phyloP scores from a whole-genome alignment of 164 flowering plant species.

The Brasenia schreberi region DNA sequence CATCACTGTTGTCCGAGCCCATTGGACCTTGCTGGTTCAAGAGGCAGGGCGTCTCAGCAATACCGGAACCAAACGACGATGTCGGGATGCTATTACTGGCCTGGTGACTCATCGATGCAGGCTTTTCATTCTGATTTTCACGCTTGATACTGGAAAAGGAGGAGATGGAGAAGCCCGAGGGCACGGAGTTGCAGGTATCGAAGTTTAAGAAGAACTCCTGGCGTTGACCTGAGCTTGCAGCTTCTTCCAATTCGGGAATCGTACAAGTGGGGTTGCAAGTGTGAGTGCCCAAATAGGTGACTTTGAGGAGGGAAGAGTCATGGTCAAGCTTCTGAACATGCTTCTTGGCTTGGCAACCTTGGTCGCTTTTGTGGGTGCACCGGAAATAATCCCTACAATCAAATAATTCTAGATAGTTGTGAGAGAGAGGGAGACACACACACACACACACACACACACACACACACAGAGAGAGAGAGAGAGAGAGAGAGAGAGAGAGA shows the following conservation, averaged over 20 bases:
- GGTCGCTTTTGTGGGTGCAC: constrained; percentile 37
- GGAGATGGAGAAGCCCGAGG: constrained; percentile 1
- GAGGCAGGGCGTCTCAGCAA: neutral
- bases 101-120: neutral
- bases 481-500: no score
- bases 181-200: constrained; percentile 3
- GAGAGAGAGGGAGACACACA: no score
- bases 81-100: neutral
- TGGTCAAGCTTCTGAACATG: constrained; percentile 22
- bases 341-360: constrained; percentile 25
- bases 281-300: constrained; percentile 46
- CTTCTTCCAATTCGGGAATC: neutral
- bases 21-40: neutral
- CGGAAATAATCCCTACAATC: constrained; percentile 30
- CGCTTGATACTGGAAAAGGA: neutral
- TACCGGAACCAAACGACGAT: neutral
- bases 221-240: constrained; percentile 7
- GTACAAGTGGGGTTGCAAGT: constrained; percentile 22
- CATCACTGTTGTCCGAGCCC: neutral
- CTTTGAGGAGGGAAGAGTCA: constrained; percentile 19
- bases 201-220: constrained; percentile 5
- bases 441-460: no score
- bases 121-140: neutral
- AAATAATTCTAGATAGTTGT: no score
- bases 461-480: no score